These are phyloP conservation scores for Moesziomyces parantarcticus DNA, from an alignment of 1,284 basidiomycete genomes.

Conservation along the genomic window DNA sequence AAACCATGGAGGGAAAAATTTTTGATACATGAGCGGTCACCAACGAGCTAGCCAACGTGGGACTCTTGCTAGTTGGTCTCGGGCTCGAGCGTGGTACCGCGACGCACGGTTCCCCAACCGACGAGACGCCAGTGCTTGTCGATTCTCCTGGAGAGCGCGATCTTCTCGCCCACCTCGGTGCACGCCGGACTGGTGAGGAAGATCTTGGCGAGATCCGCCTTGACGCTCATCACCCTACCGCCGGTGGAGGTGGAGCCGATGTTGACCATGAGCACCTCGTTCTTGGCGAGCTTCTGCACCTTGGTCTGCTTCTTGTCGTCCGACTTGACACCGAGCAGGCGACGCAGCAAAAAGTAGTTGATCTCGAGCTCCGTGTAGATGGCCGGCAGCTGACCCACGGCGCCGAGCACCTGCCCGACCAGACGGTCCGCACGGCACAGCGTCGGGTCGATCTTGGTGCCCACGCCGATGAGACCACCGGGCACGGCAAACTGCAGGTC, in stretches of 20 bases:
- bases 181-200: constrained; percentile 66
- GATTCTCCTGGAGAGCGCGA: constrained; percentile 64
- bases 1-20: too few species aligned
- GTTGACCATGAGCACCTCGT: constrained; percentile 80
- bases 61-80: constrained; percentile 56
- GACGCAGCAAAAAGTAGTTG: constrained; percentile 74
- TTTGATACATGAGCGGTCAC: too few species aligned
- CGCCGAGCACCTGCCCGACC: constrained; percentile 94
- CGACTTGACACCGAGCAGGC: constrained; percentile 95
- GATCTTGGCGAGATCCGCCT: constrained; percentile 67
- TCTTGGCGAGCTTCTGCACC: constrained; percentile 85
- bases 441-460: constrained; percentile 94
- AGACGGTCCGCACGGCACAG: constrained; percentile 95
- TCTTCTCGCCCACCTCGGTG: constrained; percentile 67
- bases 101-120: constrained; percentile 68
- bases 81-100: constrained; percentile 63
- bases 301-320: constrained; percentile 99
- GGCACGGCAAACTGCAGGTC: constrained; percentile 94
- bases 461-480: constrained; percentile 96
- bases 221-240: constrained; percentile 63
- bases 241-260: constrained; percentile 68
- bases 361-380: constrained; percentile 94
- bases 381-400: constrained; percentile 89
- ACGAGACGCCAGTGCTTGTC: constrained; percentile 92
- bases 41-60: too few species aligned